phyloP scores from a whole-genome alignment of 2,329 filamentous ascomycete species.

The Daldinia sp. region DNA sequence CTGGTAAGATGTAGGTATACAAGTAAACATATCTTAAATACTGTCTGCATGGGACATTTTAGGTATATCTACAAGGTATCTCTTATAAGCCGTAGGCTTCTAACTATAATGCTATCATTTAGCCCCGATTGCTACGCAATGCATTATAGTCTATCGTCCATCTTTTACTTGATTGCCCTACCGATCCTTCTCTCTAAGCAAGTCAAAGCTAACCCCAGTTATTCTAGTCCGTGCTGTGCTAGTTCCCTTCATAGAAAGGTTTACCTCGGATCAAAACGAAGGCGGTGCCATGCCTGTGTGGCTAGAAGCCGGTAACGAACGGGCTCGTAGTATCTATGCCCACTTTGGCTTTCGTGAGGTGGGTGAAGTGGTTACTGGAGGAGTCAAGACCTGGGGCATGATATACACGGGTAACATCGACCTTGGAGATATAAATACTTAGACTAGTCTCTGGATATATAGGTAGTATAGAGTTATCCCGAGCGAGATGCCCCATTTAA shows the following conservation, averaged over 20 bases:
- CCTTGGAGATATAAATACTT: neutral
- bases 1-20: too few species aligned
- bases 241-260: conserved; percentile 31
- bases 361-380: conserved; percentile 15
- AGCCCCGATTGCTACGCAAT: too few species aligned
- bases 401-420: conserved; percentile 31
- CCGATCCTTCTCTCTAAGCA: too few species aligned
- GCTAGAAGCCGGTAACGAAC: conserved; percentile 30
- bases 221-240: conserved; percentile 30
- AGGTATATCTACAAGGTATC: too few species aligned
- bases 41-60: too few species aligned
- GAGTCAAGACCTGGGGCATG: conserved; percentile 33
- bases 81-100: too few species aligned
- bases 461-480: neutral
- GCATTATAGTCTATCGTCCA: too few species aligned
- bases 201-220: neutral
- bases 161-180: too few species aligned
- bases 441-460: neutral
- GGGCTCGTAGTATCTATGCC: conserved; percentile 27
- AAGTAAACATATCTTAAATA: too few species aligned
- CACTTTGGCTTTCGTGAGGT: conserved; percentile 34
- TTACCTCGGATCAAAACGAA: conserved; percentile 23
- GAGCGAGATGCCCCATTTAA: too few species aligned
- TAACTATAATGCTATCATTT: too few species aligned
- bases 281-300: conserved; percentile 32